A percentile compares a stretch with the other conserved stretches of the same genome.
Conservation (phyloP, 106 monocot species). For the Acanthochlamys bracteata region DNA sequence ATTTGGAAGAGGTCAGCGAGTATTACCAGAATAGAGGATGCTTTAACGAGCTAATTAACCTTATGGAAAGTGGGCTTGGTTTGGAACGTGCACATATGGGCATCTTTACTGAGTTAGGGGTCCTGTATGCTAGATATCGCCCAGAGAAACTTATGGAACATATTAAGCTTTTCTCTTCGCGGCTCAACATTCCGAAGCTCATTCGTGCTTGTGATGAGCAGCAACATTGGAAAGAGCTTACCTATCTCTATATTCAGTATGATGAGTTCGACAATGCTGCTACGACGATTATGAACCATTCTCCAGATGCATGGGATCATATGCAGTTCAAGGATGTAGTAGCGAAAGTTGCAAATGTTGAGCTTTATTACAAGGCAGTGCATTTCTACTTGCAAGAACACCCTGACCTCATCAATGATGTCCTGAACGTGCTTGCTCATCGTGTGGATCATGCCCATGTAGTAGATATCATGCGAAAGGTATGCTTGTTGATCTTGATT, state of each 20-base stretch:
- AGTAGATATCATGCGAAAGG: slow-evolving; percentile 95
- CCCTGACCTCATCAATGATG: slow-evolving; percentile 92
- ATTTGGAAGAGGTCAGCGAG: slow-evolving; percentile 95
- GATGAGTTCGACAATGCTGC: slow-evolving; percentile 99
- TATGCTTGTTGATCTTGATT: slow-evolving; percentile 9
- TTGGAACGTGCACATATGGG: slow-evolving; percentile 98
- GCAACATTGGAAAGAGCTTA: slow-evolving; percentile 95
- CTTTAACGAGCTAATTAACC: slow-evolving; percentile 89
- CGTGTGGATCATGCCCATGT: slow-evolving; percentile 95
- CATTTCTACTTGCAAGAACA: slow-evolving; percentile 97
- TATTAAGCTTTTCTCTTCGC: slow-evolving; percentile 90
- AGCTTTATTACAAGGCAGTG: slow-evolving; percentile 97
- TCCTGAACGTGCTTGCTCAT: slow-evolving; percentile 88
- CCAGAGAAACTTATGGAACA: slow-evolving; percentile 97
- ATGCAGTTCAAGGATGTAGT: slow-evolving; percentile 98
- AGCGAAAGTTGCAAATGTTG: slow-evolving; percentile 93
- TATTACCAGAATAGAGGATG: slow-evolving; percentile 99
- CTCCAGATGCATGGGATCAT: slow-evolving; percentile 97
- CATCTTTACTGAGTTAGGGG: slow-evolving; percentile 96
- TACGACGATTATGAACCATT: slow-evolving; percentile 97
- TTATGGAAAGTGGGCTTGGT: slow-evolving; percentile 99
- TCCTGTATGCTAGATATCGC: slow-evolving; percentile 89
- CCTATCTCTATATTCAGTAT: slow-evolving; percentile 94
- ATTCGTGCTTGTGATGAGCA: slow-evolving; percentile 93
- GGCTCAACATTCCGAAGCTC: slow-evolving; percentile 94